Base-by-base conservation (phyloP, 129 eudicot genomes). In the Chrysanthemum lavandulifolium region DNA sequence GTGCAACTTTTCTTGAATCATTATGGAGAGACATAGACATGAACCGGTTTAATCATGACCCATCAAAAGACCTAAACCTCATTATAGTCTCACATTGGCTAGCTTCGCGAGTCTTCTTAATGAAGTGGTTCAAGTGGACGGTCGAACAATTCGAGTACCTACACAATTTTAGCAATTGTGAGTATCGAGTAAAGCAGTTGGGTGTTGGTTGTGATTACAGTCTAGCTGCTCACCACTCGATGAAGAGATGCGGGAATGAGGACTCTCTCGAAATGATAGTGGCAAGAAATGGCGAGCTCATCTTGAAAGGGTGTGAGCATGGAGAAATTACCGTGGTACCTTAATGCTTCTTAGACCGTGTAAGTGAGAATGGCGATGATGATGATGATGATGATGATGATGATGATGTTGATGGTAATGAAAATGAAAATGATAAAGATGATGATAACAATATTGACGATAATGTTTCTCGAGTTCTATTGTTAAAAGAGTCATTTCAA, bases 91-190 rank as follows among this genome's bases (percentile, higher is more conserved):
- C 96, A 29, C 96, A 91, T 13, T 96, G 97, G 59, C 86, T 91
- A 7, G 86, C 92, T 27, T 73, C 82, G 0, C 86, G 97, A 5
- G 96, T 88, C 51, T 91, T 91, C 65, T 83, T 91, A 6, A 91
- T 91, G 97, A 91, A 91, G 75, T 91, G 97, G 97, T 91, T 91
- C 69, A 91, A 91, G 76, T 91, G 96, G 97, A 88, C 97, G 2
- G 96, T 86, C 1, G 96, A 91, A 48, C 97, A 91, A 56, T 91
- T 88, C 47, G 96, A 91, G 90, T 67, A 70, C 71, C 79, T 91
- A 48, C 85, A 79, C 80, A 91, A 91, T 75, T 78, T 83, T n/a
- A 84, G 67, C 6, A 91, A 91, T 52, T 86, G 90, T 29, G 97
- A 88, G 81, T 86, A 75, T 61, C 86, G 96, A 68, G 97, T 91